phyloP scores from a whole-genome alignment of 2,329 filamentous ascomycete genomes.

The Drechslerella coelobrocha region DNA sequence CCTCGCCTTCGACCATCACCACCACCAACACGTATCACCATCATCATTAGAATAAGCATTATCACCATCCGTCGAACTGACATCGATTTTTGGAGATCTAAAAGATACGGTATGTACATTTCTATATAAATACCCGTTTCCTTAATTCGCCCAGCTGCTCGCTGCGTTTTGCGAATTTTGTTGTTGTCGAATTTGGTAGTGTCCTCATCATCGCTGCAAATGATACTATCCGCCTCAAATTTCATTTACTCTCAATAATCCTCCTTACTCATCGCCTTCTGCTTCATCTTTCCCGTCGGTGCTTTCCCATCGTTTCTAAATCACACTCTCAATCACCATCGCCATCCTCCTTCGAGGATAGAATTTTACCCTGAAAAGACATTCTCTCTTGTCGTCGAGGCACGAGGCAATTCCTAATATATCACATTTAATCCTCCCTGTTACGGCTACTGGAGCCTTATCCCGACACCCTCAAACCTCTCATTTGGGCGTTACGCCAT shows the following conservation, averaged over 20 bases:
- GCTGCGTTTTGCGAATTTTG: slow-evolving; percentile 15
- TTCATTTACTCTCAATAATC: slow-evolving; percentile 5
- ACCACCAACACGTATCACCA: slow-evolving; percentile 12
- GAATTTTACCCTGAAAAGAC: slow-evolving; percentile 11
- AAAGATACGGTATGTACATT: slow-evolving; percentile 10
- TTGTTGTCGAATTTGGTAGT: slow-evolving; percentile 7
- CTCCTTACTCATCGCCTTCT: slow-evolving; percentile 8
- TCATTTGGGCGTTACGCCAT: slow-evolving; percentile 20
- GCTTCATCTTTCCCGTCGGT: slow-evolving; percentile 11
- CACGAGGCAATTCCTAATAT: slow-evolving; percentile 44
- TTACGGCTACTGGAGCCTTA: slow-evolving; percentile 26
- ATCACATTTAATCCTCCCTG: slow-evolving; percentile 11
- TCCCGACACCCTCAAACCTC: neutral
- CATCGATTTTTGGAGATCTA: slow-evolving; percentile 6
- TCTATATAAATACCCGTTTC: slow-evolving; percentile 8
- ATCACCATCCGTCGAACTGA: slow-evolving; percentile 12
- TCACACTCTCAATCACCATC: neutral
- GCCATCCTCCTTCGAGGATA: neutral
- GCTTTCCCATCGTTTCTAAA: neutral
- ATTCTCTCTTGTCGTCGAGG: slow-evolving; percentile 1
- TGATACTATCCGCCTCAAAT: slow-evolving; percentile 31
- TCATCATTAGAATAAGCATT: slow-evolving; percentile 14
- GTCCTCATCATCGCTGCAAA: slow-evolving; percentile 15
- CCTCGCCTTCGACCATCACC: slow-evolving; percentile 8
- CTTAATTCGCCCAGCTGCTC: slow-evolving; percentile 15